These are phyloP conservation scores for Mayamaea pseudoterrestris DNA, from an alignment of 108 stramenopile species.

Conservation along the genomic window DNA sequence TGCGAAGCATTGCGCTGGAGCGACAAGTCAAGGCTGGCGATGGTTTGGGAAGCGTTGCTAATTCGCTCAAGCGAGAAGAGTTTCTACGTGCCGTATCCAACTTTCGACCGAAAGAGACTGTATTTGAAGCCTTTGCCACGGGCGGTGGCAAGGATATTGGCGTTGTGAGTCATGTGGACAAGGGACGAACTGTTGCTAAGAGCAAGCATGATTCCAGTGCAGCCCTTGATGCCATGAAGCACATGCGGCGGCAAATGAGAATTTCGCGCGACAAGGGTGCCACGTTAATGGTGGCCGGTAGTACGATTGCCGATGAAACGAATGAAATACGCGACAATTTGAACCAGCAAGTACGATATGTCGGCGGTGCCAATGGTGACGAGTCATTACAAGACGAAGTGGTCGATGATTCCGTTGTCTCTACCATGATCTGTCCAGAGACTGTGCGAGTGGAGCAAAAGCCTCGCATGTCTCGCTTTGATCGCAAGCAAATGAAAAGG, in stretches of 20 bases:
- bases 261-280: slow-evolving; percentile 72
- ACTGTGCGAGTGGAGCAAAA: slow-evolving; percentile 14
- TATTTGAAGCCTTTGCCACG: slow-evolving; percentile 91
- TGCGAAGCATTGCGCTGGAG: slow-evolving; percentile 41
- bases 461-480: slow-evolving; percentile 84
- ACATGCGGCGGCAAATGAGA: slow-evolving; percentile 82
- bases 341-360: neutral
- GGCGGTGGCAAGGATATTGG: slow-evolving; percentile 68
- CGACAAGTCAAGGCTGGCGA: neutral
- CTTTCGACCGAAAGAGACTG: slow-evolving; percentile 94
- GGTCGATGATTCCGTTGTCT: slow-evolving; percentile 3
- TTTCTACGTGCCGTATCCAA: slow-evolving; percentile 73
- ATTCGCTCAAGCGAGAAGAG: slow-evolving; percentile 58
- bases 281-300: slow-evolving; percentile 67
- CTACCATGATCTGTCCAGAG: neutral
- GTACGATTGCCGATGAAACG: slow-evolving; percentile 17
- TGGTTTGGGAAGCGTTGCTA: slow-evolving; percentile 18
- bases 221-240: slow-evolving; percentile 78
- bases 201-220: slow-evolving; percentile 46
- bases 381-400: slow-evolving; percentile 4
- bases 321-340: neutral
- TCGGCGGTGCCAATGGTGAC: neutral
- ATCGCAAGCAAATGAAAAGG: slow-evolving; percentile 81
- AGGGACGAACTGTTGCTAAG: slow-evolving; percentile 35
- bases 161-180: slow-evolving; percentile 68